Conservation (phyloP, 257 asterid genomes). For the Cynanchum wilfordii region DNA sequence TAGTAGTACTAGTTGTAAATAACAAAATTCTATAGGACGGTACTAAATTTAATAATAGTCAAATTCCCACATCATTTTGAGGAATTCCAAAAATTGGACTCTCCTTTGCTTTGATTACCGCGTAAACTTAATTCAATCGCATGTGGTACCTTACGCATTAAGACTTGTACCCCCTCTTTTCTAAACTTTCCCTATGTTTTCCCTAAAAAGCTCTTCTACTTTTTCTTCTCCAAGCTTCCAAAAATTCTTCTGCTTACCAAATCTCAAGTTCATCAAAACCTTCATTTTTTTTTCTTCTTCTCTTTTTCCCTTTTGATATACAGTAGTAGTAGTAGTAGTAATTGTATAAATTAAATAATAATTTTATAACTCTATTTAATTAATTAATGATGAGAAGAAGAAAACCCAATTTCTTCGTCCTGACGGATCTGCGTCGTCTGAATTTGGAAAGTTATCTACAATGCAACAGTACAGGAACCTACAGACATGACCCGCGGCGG, state of each 20-base stretch:
- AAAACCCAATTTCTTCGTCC: constrained; percentile 2
- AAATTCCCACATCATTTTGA: no score
- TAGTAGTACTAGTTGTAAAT: no score
- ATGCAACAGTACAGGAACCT: constrained; percentile 34
- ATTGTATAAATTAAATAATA: no score
- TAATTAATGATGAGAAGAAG: background rate
- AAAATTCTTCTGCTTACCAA: background rate
- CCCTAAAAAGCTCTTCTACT: background rate
- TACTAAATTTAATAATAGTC: no score
- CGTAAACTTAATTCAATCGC: constrained; percentile 8
- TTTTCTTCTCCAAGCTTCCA: background rate
- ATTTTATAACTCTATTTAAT: no score
- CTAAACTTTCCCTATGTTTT: background rate
- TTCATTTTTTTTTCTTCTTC: background rate
- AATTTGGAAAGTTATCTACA: constrained; percentile 16
- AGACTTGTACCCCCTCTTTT: background rate
- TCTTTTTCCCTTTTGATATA: no score
- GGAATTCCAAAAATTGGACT: background rate
- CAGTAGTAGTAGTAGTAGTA: no score
- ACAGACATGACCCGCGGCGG: constrained; percentile 23
- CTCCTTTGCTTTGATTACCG: background rate
- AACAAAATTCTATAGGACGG: no score
- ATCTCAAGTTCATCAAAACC: background rate
- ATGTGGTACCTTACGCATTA: background rate
- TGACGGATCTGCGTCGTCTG: constrained; percentile 7